Conservation (phyloP, 1,139 yeast genomes). For the Nakaseomyces kungkrabaensis region DNA sequence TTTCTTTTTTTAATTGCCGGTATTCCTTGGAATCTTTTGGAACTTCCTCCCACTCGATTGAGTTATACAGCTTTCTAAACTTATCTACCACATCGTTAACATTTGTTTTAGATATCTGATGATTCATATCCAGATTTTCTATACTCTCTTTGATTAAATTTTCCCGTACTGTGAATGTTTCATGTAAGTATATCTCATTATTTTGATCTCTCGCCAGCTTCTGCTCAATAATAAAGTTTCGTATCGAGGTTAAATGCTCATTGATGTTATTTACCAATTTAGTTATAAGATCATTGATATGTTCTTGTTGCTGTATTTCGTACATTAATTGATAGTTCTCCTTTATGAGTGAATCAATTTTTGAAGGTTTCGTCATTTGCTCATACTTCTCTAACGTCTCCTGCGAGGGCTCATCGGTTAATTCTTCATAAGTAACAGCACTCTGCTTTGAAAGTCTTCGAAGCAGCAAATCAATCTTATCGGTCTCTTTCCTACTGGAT, state of each 20-base stretch:
- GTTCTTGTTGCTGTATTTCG: slow-evolving; percentile 26
- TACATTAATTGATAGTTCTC: slow-evolving; percentile 24
- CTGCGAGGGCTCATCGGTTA: slow-evolving; percentile 5
- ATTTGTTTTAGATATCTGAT: slow-evolving; percentile 10
- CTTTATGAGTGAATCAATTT: slow-evolving; percentile 9
- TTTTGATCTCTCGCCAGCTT: slow-evolving; percentile 9
- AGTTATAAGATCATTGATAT: slow-evolving; percentile 20
- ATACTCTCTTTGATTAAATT: background rate
- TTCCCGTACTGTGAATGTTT: slow-evolving; percentile 8
- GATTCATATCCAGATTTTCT: slow-evolving; percentile 6
- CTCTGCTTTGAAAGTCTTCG: slow-evolving; percentile 26
- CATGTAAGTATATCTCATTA: slow-evolving; percentile 10
- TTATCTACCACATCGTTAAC: slow-evolving; percentile 11
- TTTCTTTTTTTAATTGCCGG: slow-evolving; percentile 7
- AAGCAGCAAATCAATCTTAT: slow-evolving; percentile 20
- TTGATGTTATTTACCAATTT: slow-evolving; percentile 20
- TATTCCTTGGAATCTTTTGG: slow-evolving; percentile 11
- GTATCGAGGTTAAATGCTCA: slow-evolving; percentile 24
- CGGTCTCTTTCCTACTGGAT: slow-evolving; percentile 21
- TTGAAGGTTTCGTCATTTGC: slow-evolving; percentile 7
- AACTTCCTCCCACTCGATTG: slow-evolving; percentile 18
- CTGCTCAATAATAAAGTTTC: slow-evolving; percentile 22
- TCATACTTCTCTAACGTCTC: slow-evolving; percentile 1
- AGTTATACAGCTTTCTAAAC: slow-evolving; percentile 8
- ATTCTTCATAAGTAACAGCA: slow-evolving; percentile 21